Base-by-base conservation (phyloP, 129 eudicot genomes). In the Flaveria brownii region DNA sequence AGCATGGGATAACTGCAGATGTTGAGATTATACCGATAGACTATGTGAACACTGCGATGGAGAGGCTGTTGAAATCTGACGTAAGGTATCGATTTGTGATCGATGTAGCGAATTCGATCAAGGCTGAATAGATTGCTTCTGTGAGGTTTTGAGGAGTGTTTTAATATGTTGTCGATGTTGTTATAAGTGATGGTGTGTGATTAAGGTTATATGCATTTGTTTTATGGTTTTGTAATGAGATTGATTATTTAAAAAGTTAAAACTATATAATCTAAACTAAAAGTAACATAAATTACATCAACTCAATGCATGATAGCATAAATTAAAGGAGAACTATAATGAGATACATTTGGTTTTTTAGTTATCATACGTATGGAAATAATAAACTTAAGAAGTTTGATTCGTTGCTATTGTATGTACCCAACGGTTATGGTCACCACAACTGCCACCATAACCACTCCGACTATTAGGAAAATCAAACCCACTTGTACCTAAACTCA, bases 41-140 rank as follows among this genome's bases (percentile, higher is more conserved):
- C 25, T 89, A 86, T 18, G 81, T 86, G 36, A 89, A 89, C 87
- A 89, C 74, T 0, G 87, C 91, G 7, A 89, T 89, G 89, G 86
- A 86, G 26, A 74, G 91, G 26, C 64, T 89, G 18, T 9, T 70
- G 52, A 89, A 84, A 75, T 71, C 96, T 1, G 96, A 86, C 81
- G 87, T 85, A 8, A 79, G 83, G 71, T 89, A 85, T 43, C 81
- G 91, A 6, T 89, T 89, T 75, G 89, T 89, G 14, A 83, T 89
- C 23, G 96, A 89, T 62, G 76, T 89, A 10, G 86, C 75, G 25
- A 85, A 85, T 50, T 82, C 85, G 2, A 6, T 82, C 1, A 71
- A 80, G 79, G 5, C 70, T 56, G 75, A 56, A 15, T 78, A 78
- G 77, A 30, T 47, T 33, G 52, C 30, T 59, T 69, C 76, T 78